Evolutionary conservation across 2,329 filamentous ascomycete species (phyloP).

Genomic region (Gliomastix tumulicola): DNA sequence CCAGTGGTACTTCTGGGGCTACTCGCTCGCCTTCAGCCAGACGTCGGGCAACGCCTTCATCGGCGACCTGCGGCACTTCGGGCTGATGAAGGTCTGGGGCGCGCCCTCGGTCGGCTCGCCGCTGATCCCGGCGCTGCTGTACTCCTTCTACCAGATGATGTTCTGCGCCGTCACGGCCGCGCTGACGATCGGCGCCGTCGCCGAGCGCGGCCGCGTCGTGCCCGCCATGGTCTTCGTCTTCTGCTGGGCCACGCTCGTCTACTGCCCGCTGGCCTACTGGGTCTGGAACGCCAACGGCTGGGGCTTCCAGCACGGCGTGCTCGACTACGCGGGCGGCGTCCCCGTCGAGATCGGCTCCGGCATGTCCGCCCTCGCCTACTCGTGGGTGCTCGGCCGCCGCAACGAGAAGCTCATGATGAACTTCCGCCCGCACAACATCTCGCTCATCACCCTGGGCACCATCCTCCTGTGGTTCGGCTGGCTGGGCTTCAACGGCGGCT

Average conservation of each 20-base stretch:
- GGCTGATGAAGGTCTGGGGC: slow-evolving; percentile 76
- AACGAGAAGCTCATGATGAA: slow-evolving; percentile 99
- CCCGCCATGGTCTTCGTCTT: slow-evolving; percentile 95
- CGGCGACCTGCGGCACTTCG: slow-evolving; percentile 83
- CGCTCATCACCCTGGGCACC: slow-evolving; percentile 90
- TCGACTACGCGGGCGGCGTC: slow-evolving; percentile 94
- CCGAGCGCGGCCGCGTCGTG: slow-evolving; percentile 86
- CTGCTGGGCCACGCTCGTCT: slow-evolving; percentile 94
- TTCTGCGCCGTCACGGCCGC: slow-evolving; percentile 91
- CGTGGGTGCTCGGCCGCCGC: slow-evolving; percentile 87
- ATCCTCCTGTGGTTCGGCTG: slow-evolving; percentile 97
- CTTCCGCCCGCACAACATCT: slow-evolving; percentile 98
- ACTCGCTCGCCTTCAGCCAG: slow-evolving; percentile 84
- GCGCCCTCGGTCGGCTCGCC: slow-evolving; percentile 82
- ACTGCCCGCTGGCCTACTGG: slow-evolving; percentile 96
- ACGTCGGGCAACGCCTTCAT: slow-evolving; percentile 84
- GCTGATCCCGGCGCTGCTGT: slow-evolving; percentile 82
- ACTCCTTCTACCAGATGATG: slow-evolving; percentile 98
- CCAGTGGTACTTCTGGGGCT: slow-evolving; percentile 99
- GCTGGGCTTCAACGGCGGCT: slow-evolving; percentile 98
- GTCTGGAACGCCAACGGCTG: slow-evolving; percentile 93
- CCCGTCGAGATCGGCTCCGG: slow-evolving; percentile 97
- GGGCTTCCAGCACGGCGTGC: slow-evolving; percentile 82
- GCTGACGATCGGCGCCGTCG: slow-evolving; percentile 85
- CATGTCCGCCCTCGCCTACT: slow-evolving; percentile 89